Conservation (phyloP, 2,329 filamentous ascomycete genomes). For the Bipolaris oryzae region DNA sequence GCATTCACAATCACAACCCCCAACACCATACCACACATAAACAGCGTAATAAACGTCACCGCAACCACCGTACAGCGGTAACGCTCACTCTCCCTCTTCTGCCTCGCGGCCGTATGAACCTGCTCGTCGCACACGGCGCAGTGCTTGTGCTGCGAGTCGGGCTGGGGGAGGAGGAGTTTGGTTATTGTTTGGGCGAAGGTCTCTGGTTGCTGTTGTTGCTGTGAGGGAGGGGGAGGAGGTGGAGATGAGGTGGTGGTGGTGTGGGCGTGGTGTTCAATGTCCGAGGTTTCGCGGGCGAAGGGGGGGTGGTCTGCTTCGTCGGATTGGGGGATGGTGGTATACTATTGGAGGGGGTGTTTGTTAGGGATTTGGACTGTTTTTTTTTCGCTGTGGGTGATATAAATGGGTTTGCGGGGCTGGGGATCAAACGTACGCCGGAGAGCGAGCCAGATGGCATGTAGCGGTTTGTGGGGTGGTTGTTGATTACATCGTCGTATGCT, state of each 20-base stretch:
- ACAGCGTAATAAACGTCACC: constrained; percentile 24
- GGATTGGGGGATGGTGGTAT: constrained; percentile 32
- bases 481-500: constrained; percentile 37
- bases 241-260: constrained; percentile 10
- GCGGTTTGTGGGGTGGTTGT: constrained; percentile 31
- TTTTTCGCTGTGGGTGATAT: neutral
- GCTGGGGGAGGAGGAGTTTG: constrained; percentile 28
- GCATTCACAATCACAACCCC: constrained; percentile 22
- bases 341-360: constrained; percentile 21
- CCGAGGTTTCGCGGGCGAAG: constrained; percentile 11
- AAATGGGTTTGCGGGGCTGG: neutral
- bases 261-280: constrained; percentile 30
- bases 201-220: constrained; percentile 13
- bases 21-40: constrained; percentile 26
- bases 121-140: constrained; percentile 39
- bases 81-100: constrained; percentile 24
- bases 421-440: constrained; percentile 20
- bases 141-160: constrained; percentile 29
- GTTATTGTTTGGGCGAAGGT: constrained; percentile 33
- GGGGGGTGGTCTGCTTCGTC: constrained; percentile 8
- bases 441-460: constrained; percentile 24
- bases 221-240: too few species aligned
- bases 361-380: neutral
- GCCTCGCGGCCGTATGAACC: constrained; percentile 20
- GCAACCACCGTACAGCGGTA: constrained; percentile 37